Evolutionary conservation across 306 rosid species (phyloP).

Genomic region (Glycine latifolia): DNA sequence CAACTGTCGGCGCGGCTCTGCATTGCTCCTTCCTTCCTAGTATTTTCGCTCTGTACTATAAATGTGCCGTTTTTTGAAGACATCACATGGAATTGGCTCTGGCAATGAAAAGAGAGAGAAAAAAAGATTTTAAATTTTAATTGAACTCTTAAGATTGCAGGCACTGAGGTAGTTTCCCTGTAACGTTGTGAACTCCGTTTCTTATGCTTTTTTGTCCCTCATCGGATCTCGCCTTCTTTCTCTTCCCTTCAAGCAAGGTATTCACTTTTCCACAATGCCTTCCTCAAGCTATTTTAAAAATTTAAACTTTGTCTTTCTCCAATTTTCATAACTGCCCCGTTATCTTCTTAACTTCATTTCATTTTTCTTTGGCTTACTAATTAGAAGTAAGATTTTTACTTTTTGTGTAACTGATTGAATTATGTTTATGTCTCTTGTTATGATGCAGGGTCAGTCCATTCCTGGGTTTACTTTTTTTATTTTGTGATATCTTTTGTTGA

Average conservation of each 20-base stretch:
- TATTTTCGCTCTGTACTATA: slow-evolving; percentile 43
- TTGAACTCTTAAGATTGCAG: slow-evolving; percentile 29
- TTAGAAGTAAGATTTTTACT: too few species aligned
- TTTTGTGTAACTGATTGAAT: slow-evolving; percentile 14
- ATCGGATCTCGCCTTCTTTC: slow-evolving; percentile 80
- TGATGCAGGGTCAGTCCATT: slow-evolving; percentile 50
- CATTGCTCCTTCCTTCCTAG: slow-evolving; percentile 15
- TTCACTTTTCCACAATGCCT: slow-evolving; percentile 26
- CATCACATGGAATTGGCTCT: slow-evolving; percentile 37
- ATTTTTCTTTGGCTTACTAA: background rate
- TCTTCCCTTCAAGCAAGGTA: slow-evolving; percentile 56
- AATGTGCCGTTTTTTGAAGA: slow-evolving; percentile 40
- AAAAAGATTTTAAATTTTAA: slow-evolving; percentile 7
- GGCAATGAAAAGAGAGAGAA: background rate
- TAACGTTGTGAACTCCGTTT: slow-evolving; percentile 44
- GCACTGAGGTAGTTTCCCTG: slow-evolving; percentile 51
- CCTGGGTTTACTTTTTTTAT: background rate
- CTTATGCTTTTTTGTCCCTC: slow-evolving; percentile 44
- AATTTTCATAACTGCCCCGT: slow-evolving; percentile 23
- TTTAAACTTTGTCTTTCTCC: slow-evolving; percentile 2
- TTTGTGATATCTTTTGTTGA: background rate
- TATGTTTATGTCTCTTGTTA: slow-evolving; percentile 36
- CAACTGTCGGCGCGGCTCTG: slow-evolving; percentile 49
- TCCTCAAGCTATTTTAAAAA: slow-evolving; percentile 30
- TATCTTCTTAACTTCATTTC: background rate